Base-by-base conservation (phyloP, 176 grass and related monocot genomes). In the Luzula sylvatica region DNA sequence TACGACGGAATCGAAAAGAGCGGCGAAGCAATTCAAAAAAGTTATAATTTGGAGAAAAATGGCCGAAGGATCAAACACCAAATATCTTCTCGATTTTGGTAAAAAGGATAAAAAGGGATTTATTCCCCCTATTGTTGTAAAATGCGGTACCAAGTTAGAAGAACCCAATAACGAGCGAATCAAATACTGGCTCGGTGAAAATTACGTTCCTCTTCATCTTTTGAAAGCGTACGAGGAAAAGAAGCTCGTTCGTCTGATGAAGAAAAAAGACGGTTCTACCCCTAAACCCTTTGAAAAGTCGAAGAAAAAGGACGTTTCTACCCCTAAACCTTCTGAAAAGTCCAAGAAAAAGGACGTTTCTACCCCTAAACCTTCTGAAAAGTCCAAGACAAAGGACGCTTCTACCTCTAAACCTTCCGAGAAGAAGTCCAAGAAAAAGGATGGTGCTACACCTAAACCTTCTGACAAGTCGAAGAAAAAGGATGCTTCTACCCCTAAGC, bases 11-110 rank as follows among this genome's bases (percentile, higher is more conserved):
- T 61, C 78, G 32, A 80, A 92, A 65, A 90, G 73, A 77, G 59
- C 79, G 69, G 61, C 65, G 58, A 86, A 65, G 52, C 69, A 86
- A 58, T 98, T 98, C 76, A 98, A 80, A 75, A 90, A 92, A 78
- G 93, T 98, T 59, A 83, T 87, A 77, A 67, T 98, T 50, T 85
- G 86, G 19, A 80, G 82, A 70, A 98, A 92, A 61, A 58, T 18
- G 32, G 48, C 62, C 21, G 72, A 92, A 24, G 75, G 75, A 66
- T 65, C 75, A 29, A 75, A 73, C 79, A 67, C 79, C 38, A 78
- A 71, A 53, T 98, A 98, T 61, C 75, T 98, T 13, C 78, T 98
- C 74, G 93, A 98, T 79, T 98, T 98, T 55, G 93, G 93, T 52
- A 98, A 98, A 61, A 35, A 7, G 5, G 47, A 27, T 26, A 64